phyloP scores from a whole-genome alignment of 2,329 filamentous ascomycete species.

The Eutypella sp. region DNA sequence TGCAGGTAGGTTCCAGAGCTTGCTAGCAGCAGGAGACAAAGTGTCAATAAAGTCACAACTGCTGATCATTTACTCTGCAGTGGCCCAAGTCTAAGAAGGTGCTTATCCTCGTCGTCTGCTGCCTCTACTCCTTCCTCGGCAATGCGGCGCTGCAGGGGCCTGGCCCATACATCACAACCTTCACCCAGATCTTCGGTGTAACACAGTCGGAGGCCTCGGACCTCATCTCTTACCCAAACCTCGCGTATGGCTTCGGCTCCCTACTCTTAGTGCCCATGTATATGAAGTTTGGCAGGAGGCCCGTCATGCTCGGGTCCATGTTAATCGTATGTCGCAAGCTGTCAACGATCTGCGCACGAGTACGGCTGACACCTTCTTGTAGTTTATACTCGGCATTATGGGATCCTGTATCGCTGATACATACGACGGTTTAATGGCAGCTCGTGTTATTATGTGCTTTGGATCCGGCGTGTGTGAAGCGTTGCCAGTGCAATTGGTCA shows the following conservation, averaged over 20 bases:
- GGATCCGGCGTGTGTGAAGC: constrained; percentile 40
- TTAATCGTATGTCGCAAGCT: constrained; percentile 28
- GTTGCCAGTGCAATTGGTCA: constrained; percentile 40
- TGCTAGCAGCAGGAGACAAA: too few relatives aligned
- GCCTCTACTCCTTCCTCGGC: constrained; percentile 53
- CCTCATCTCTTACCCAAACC: constrained; percentile 55
- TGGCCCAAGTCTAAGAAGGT: constrained; percentile 53
- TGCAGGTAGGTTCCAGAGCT: constrained; percentile 22
- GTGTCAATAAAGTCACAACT: too few relatives aligned
- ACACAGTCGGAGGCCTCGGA: constrained; percentile 46
- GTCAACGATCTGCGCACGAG: too few relatives aligned
- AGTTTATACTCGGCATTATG: constrained; percentile 37
- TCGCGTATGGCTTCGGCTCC: constrained; percentile 54
- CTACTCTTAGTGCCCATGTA: constrained; percentile 54
- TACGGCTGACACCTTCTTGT: neutral
- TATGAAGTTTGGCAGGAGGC: constrained; percentile 40
- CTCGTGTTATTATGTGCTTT: constrained; percentile 34
- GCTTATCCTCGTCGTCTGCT: constrained; percentile 49
- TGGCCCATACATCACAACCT: constrained; percentile 53
- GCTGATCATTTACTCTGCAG: constrained; percentile 19
- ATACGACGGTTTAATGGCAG: constrained; percentile 34
- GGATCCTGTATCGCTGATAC: constrained; percentile 31
- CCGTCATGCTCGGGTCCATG: constrained; percentile 37
- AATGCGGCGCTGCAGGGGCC: constrained; percentile 53
- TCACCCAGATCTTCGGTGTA: constrained; percentile 46